A percentile compares a stretch with the other conserved stretches of the same genome.
phyloP scores from a whole-genome alignment of 2,329 filamentous ascomycete genomes.

The Colletotrichum sojae region DNA sequence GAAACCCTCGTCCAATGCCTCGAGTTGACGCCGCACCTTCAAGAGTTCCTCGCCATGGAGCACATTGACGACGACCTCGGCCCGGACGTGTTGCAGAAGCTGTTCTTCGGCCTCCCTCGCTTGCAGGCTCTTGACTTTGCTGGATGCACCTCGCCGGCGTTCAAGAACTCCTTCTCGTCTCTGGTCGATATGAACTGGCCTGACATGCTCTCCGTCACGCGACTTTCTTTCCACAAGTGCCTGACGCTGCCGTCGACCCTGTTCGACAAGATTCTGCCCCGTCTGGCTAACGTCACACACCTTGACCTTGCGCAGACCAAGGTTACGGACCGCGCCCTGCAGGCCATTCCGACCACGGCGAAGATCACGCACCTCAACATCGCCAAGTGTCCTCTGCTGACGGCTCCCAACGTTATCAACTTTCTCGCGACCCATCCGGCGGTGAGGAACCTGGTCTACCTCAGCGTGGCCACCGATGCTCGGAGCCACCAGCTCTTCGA shows the following conservation, averaged over 20 bases:
- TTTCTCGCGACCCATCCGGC: slow-evolving; percentile 82
- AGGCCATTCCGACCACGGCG: slow-evolving; percentile 79
- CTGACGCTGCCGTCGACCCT: slow-evolving; percentile 76
- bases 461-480: slow-evolving; percentile 81
- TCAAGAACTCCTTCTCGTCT: slow-evolving; percentile 75
- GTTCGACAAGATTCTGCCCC: slow-evolving; percentile 80
- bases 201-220: slow-evolving; percentile 70
- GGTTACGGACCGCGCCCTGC: slow-evolving; percentile 79
- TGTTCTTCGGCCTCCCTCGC: slow-evolving; percentile 76
- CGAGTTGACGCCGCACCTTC: slow-evolving; percentile 78
- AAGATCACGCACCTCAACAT: slow-evolving; percentile 83
- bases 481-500: slow-evolving; percentile 80
- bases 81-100: slow-evolving; percentile 76
- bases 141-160: slow-evolving; percentile 77
- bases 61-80: slow-evolving; percentile 84
- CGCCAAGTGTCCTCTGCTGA: slow-evolving; percentile 80
- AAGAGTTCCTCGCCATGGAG: slow-evolving; percentile 85
- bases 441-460: slow-evolving; percentile 75
- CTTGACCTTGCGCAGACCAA: slow-evolving; percentile 85
- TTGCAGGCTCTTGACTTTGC: slow-evolving; percentile 83
- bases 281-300: slow-evolving; percentile 78
- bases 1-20: slow-evolving; percentile 81
- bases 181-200: slow-evolving; percentile 67
- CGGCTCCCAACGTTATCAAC: slow-evolving; percentile 75
- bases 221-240: slow-evolving; percentile 85